Base-by-base conservation (phyloP, 306 rosid genomes). In the Quercus berberidifolia region DNA sequence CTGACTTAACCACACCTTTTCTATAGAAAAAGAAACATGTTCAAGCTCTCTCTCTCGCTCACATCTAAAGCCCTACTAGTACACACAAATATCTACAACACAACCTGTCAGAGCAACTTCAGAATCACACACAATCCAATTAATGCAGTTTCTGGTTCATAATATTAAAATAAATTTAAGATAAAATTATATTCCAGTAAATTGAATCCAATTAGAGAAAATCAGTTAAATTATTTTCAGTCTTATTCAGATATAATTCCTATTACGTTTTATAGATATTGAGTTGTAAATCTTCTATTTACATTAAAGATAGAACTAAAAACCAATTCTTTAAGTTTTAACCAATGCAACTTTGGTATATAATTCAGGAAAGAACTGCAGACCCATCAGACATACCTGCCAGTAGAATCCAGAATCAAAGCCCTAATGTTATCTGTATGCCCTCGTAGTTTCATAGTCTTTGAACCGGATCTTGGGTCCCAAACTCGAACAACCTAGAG, bases 381-480 rank as follows among this genome's bases (percentile, higher is more conserved):
- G 49, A 55, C 13, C 38, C 71, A 67, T 49, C 33, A 7, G 76
- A 89, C 91, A 67, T 83, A 96, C 99, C 99, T 95, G 87, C 99
- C 99, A 59, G 87, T 84, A 58, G 99, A 89, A 87, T 96, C 99
- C 79, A 96, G 87, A 82, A 96, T 94, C 83, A 96, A 82, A 72
- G 92, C 93, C 90, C 99, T 86, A 79, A 96, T 90, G 83, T 96
- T 96, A 89, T 96, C 99, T 28, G 96, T 79, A 77, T 96, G 99
- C 75, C 99, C 99, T 90, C 88, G 89, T 74, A 96, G 87, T 87
- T 96, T 96, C 92, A 96, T 88, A 10, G 93, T 87, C 92, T 96
- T 96, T 18, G 97, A 91, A 85, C 99, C 99, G 65, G 92, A 88
- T 87, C 99, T 91, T 51, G 99, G 85, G 72, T 96, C 99, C 99